These are phyloP conservation scores for Colletotrichum magnum DNA, from an alignment of 2,329 filamentous ascomycete genomes.

Conservation along the genomic window DNA sequence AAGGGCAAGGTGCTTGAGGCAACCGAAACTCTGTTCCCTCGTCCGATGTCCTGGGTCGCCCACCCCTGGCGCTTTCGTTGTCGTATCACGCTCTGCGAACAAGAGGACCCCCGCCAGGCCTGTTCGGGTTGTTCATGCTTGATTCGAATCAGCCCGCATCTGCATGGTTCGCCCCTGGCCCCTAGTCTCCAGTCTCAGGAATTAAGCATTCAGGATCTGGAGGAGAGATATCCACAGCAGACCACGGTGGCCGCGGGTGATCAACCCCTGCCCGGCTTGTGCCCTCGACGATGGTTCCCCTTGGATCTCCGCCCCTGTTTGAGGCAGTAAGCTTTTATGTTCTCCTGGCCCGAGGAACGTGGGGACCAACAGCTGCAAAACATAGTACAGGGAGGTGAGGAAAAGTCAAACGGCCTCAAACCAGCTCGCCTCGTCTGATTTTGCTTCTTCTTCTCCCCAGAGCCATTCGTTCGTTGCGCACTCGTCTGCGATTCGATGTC, in stretches of 20 bases:
- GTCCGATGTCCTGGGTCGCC: slow-evolving; percentile 26
- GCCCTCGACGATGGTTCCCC: neutral
- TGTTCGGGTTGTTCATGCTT: slow-evolving; percentile 35
- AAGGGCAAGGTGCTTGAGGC: slow-evolving; percentile 28
- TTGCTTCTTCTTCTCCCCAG: slow-evolving; percentile 14
- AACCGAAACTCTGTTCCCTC: slow-evolving; percentile 38
- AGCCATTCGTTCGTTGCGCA: slow-evolving; percentile 26
- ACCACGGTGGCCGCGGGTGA: slow-evolving; percentile 16
- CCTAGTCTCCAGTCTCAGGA: slow-evolving; percentile 22
- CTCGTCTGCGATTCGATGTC: slow-evolving; percentile 7
- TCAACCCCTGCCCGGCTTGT: slow-evolving; percentile 30
- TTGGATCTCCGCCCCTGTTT: slow-evolving; percentile 21
- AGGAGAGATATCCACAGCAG: slow-evolving; percentile 2
- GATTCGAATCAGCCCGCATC: slow-evolving; percentile 18
- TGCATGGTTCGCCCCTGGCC: slow-evolving; percentile 16
- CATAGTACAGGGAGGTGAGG: slow-evolving; percentile 15
- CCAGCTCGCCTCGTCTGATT: slow-evolving; percentile 26
- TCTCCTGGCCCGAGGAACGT: neutral
- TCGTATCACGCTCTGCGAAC: slow-evolving; percentile 21
- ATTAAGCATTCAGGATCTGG: slow-evolving; percentile 17
- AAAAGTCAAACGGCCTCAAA: slow-evolving; percentile 32
- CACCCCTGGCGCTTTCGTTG: neutral
- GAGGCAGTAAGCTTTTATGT: slow-evolving; percentile 27
- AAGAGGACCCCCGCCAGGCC: slow-evolving; percentile 5
- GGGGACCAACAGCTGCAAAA: slow-evolving; percentile 22